phyloP scores from a whole-genome alignment of 352 stramenopile genomes.

The Phytopythium helicoides region DNA sequence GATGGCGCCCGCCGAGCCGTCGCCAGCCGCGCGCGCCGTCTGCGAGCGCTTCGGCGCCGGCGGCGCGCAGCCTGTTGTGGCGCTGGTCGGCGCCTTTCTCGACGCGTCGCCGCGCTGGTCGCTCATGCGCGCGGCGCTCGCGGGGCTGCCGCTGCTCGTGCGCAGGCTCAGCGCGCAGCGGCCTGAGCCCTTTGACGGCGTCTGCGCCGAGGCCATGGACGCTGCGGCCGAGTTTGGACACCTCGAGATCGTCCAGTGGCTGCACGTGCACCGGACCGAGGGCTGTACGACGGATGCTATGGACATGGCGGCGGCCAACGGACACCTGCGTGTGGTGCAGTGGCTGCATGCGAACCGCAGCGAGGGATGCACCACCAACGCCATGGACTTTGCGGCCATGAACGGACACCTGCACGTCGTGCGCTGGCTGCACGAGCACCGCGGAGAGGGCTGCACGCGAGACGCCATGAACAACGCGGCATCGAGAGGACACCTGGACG shows the following conservation, averaged over 20 bases:
- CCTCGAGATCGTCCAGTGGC: slow-evolving; percentile 50
- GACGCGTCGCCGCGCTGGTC: slow-evolving; percentile 51
- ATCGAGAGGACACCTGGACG: slow-evolving; percentile 35
- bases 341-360: slow-evolving; percentile 57
- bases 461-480: slow-evolving; percentile 61
- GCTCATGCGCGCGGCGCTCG: slow-evolving; percentile 48
- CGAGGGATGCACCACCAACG: slow-evolving; percentile 55
- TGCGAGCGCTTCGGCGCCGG: slow-evolving; percentile 40
- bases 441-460: slow-evolving; percentile 48
- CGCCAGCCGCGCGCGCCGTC: slow-evolving; percentile 44
- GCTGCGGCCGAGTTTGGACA: slow-evolving; percentile 62
- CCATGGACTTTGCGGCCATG: slow-evolving; percentile 67
- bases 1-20: too few species aligned
- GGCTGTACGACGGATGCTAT: slow-evolving; percentile 69
- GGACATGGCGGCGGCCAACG: slow-evolving; percentile 59
- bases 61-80: slow-evolving; percentile 44
- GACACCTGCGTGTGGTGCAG: slow-evolving; percentile 47
- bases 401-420: slow-evolving; percentile 57
- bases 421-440: slow-evolving; percentile 53
- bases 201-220: slow-evolving; percentile 61
- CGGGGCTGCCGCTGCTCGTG: slow-evolving; percentile 47
- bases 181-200: slow-evolving; percentile 38
- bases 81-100: slow-evolving; percentile 48
- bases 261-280: slow-evolving; percentile 42
- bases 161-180: slow-evolving; percentile 36